Conservation (phyloP, 225 moss, liverwort and hornwort species). For the Climacium dendroides region DNA sequence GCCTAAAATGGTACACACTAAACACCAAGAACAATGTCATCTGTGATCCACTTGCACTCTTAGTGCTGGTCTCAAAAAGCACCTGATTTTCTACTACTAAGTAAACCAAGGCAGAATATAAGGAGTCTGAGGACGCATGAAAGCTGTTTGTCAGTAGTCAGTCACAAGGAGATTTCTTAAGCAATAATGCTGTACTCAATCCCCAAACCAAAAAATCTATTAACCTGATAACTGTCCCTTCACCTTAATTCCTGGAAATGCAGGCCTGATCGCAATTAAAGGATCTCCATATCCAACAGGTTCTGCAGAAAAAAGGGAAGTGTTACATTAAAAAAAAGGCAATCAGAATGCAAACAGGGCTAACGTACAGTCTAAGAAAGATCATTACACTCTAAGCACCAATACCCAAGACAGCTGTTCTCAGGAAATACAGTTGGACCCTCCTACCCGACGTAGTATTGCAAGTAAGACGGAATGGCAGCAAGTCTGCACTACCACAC, state of each 20-base stretch:
- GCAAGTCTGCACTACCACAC: not conserved
- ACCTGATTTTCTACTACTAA: not conserved
- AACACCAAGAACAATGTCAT: not conserved
- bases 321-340: not conserved
- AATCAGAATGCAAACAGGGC: not conserved
- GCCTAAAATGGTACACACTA: not conserved
- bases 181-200: not conserved
- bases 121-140: not conserved
- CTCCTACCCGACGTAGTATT: not conserved
- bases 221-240: conserved; percentile 26
- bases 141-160: not conserved
- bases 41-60: not conserved
- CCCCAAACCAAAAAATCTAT: not conserved
- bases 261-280: conserved; percentile 82
- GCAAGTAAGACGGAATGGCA: not conserved
- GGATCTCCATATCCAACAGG: conserved; percentile 99
- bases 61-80: not conserved
- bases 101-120: not conserved
- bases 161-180: not conserved
- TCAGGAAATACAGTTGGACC: not conserved
- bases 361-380: not conserved
- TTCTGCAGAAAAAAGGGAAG: conserved; percentile 31
- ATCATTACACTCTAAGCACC: not conserved
- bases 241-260: conserved; percentile 88
- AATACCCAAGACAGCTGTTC: not conserved